Percentiles rank a stretch among this genome's conserved stretches.
Evolutionary conservation across 1,284 basidiomycete species (phyloP).

Genomic region (Ceratobasidium theobromae): DNA sequence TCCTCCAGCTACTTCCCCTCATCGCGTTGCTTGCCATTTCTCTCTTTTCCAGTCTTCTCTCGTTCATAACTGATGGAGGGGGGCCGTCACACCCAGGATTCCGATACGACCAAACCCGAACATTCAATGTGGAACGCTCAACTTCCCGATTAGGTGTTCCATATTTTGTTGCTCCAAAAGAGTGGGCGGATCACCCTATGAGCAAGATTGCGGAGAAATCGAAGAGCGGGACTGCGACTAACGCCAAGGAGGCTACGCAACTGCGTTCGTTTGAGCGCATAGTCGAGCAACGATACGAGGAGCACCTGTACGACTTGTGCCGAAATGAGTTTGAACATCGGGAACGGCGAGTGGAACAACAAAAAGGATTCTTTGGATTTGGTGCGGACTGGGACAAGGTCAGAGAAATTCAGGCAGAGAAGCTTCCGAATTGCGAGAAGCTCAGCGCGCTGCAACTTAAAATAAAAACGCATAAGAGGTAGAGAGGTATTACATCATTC

Average conservation of each 20-base stretch:
- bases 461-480: not conserved
- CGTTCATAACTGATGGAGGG: slow-evolving; percentile 61
- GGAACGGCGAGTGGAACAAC: slow-evolving; percentile 67
- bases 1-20: slow-evolving; percentile 86
- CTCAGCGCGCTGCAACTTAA: slow-evolving; percentile 48
- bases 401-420: slow-evolving; percentile 62
- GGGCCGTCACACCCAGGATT: slow-evolving; percentile 86
- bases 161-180: slow-evolving; percentile 83
- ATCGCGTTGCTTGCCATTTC: slow-evolving; percentile 83
- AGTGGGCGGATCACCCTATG: slow-evolving; percentile 76
- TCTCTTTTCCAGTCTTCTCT: slow-evolving; percentile 80
- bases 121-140: slow-evolving; percentile 50
- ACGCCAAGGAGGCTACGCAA: slow-evolving; percentile 49
- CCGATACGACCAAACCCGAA: slow-evolving; percentile 54
- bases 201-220: slow-evolving; percentile 40
- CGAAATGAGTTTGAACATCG: slow-evolving; percentile 62
- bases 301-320: slow-evolving; percentile 70
- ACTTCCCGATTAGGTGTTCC: slow-evolving; percentile 70
- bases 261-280: slow-evolving; percentile 60
- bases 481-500: not conserved
- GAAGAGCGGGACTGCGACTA: slow-evolving; percentile 65
- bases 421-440: slow-evolving; percentile 72
- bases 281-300: slow-evolving; percentile 72
- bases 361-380: slow-evolving; percentile 84
- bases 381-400: slow-evolving; percentile 89